A percentile compares a stretch with the other conserved stretches of the same genome.
These are phyloP conservation scores for Penicillium odoratum DNA, from an alignment of 495 filamentous ascomycete genomes.

Conservation along the genomic window DNA sequence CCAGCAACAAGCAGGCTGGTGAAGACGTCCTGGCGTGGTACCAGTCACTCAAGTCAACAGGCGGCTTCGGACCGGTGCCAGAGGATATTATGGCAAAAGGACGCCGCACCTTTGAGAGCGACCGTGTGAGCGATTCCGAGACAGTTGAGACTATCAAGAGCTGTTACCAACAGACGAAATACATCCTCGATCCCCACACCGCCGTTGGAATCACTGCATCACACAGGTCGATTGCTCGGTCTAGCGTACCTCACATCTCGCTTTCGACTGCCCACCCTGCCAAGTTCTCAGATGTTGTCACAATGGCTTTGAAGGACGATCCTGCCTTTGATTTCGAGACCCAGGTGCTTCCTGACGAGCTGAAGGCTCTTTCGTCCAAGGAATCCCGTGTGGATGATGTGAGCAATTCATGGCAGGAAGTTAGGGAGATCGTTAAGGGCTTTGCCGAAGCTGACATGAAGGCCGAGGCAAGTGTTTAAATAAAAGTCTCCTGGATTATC, in stretches of 20 bases:
- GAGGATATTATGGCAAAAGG: constrained; percentile 58
- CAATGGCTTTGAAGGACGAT: neutral
- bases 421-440: neutral
- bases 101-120: constrained; percentile 49
- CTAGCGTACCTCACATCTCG: constrained; percentile 66
- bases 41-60: constrained; percentile 63
- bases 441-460: neutral
- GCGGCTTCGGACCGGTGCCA: constrained; percentile 68
- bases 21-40: constrained; percentile 69
- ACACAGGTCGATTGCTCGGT: constrained; percentile 52
- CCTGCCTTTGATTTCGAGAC: neutral
- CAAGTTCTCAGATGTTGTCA: constrained; percentile 2
- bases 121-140: constrained; percentile 19
- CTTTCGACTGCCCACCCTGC: constrained; percentile 36
- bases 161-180: constrained; percentile 30
- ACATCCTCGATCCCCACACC: constrained; percentile 90
- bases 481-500: neutral
- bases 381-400: neutral
- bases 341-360: neutral
- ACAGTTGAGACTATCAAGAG: constrained; percentile 20
- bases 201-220: constrained; percentile 81
- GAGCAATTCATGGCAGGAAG: constrained; percentile 4
- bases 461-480: neutral
- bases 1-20: constrained; percentile 52
- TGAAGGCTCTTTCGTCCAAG: neutral